Percentiles rank a stretch among this genome's conserved stretches.
phyloP scores from a whole-genome alignment of 257 asterid genomes.

The Ehretia macrophylla region DNA sequence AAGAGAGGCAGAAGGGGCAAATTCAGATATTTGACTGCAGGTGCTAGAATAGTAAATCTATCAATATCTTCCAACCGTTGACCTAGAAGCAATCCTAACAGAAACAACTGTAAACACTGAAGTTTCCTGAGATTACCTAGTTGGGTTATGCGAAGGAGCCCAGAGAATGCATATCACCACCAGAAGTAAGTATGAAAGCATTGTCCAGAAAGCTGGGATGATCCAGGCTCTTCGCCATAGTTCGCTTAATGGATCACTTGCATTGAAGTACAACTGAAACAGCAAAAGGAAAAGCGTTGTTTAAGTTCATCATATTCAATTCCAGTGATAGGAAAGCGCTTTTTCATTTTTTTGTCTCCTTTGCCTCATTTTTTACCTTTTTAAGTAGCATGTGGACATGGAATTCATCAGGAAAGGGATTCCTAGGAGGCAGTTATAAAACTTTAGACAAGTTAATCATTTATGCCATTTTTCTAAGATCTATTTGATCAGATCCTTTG shows the following conservation, averaged over 20 bases:
- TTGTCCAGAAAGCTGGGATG: slow-evolving; percentile 91
- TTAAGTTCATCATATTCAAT: neutral
- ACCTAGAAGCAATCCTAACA: neutral
- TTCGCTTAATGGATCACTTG: slow-evolving; percentile 90
- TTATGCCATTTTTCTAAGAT: neutral
- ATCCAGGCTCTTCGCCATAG: slow-evolving; percentile 94
- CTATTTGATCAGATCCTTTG: neutral
- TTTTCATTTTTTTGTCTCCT: neutral
- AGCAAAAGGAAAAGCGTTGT: slow-evolving; percentile 18
- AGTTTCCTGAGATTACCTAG: slow-evolving; percentile 48
- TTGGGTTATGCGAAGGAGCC: slow-evolving; percentile 90
- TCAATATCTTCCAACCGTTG: neutral
- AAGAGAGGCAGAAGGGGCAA: too few species aligned
- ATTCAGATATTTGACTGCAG: too few species aligned
- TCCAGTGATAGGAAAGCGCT: neutral
- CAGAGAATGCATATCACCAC: slow-evolving; percentile 77
- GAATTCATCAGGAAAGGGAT: too few species aligned
- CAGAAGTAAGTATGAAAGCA: slow-evolving; percentile 69
- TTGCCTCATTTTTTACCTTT: too few species aligned
- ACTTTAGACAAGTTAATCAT: too few species aligned
- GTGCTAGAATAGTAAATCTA: too few species aligned
- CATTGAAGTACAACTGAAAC: slow-evolving; percentile 82
- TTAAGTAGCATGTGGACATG: too few species aligned
- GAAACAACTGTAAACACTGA: neutral
- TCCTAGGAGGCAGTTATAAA: too few species aligned